These are phyloP conservation scores for Gyromitra esculenta DNA, from an alignment of 2,329 filamentous ascomycete genomes.

Conservation along the genomic window DNA sequence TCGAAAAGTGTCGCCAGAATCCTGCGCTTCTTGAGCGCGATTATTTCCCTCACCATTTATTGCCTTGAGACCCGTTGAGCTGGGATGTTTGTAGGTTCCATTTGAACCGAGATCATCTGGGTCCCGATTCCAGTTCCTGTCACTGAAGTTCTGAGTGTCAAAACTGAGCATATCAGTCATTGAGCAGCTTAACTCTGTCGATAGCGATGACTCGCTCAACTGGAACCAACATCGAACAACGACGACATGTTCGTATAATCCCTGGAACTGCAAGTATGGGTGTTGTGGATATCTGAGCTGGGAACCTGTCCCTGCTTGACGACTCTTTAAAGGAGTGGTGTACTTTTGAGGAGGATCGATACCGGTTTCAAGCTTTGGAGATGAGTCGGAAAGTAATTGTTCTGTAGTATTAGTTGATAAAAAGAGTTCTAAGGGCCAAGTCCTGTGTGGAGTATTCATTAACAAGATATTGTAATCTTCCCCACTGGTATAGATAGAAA, in stretches of 20 bases:
- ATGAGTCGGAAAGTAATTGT: too few species aligned
- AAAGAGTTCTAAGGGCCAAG: not conserved
- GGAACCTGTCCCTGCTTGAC: not conserved
- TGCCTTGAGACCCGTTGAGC: not conserved
- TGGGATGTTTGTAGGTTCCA: not conserved
- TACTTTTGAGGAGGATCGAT: not conserved
- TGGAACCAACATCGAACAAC: conserved; percentile 34
- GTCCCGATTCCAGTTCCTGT: not conserved
- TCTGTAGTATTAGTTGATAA: too few species aligned
- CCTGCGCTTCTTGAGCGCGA: not conserved
- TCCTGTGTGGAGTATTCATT: not conserved
- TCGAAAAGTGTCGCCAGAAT: not conserved
- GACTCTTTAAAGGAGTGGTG: not conserved
- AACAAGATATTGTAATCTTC: conserved; percentile 21
- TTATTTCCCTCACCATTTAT: not conserved
- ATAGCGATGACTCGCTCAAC: not conserved
- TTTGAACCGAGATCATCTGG: not conserved
- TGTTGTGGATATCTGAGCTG: too few species aligned
- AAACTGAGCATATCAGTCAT: not conserved
- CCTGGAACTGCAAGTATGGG: not conserved
- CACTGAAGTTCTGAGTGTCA: not conserved
- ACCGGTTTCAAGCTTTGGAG: not conserved
- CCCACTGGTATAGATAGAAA: conserved; percentile 23
- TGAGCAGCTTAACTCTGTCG: conserved; percentile 17
- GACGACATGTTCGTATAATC: not conserved